These are phyloP conservation scores for Aspergillus pseudoviridinutans DNA, from an alignment of 2,329 filamentous ascomycete genomes.

Conservation along the genomic window DNA sequence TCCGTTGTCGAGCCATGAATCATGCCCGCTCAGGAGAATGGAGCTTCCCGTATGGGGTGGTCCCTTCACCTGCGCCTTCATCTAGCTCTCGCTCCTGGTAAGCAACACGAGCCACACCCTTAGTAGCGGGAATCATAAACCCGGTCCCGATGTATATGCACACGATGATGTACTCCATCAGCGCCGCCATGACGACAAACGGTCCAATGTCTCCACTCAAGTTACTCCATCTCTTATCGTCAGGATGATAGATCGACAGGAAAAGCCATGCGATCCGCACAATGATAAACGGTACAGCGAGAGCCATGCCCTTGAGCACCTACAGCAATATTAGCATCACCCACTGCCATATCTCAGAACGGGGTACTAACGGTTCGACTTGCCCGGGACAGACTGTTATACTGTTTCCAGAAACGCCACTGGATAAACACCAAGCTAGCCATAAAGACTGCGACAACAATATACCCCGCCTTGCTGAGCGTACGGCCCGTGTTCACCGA, in stretches of 20 bases:
- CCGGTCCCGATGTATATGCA: constrained; percentile 15
- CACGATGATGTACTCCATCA: constrained; percentile 18
- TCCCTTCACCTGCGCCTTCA: too few relatives aligned
- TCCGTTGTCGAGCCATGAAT: too few relatives aligned
- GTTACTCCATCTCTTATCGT: constrained; percentile 15
- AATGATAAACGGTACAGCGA: constrained; percentile 20
- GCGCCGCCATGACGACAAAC: constrained; percentile 18
- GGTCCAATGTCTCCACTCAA: constrained; percentile 17
- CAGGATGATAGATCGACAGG: constrained; percentile 15
- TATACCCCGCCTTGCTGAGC: constrained; percentile 20
- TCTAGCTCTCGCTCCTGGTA: not conserved
- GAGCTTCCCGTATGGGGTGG: not conserved
- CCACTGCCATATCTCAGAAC: not conserved
- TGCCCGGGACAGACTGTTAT: constrained; percentile 3
- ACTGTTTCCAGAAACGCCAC: constrained; percentile 17
- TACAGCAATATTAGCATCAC: not conserved
- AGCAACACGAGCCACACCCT: not conserved
- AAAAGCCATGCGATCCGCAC: constrained; percentile 21
- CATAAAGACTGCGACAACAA: constrained; percentile 16
- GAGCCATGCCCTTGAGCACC: constrained; percentile 12
- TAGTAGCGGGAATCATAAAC: constrained; percentile 7
- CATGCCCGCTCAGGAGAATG: not conserved
- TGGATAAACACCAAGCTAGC: constrained; percentile 15
- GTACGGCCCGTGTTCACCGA: constrained; percentile 8
- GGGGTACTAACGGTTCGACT: constrained; percentile 13